Base-by-base conservation (phyloP, 768 basidiomycete species). In the Mycena albidolilacea region DNA sequence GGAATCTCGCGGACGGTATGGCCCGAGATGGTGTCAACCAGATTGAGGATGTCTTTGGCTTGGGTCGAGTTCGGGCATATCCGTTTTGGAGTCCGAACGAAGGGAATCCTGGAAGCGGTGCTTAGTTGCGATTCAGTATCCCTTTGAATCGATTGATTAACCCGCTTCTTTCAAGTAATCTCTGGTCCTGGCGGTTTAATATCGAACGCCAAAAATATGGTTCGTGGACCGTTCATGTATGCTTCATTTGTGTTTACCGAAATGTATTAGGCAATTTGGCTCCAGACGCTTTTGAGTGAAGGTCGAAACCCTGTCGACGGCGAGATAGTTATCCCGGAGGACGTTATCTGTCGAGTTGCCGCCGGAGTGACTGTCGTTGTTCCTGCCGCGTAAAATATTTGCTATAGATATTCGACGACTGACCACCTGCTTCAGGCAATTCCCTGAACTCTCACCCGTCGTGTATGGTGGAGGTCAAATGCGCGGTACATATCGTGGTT, bases 151-250 rank as follows among this genome's bases (percentile, higher is more conserved):
- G 21, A 3, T 38, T 35, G 7, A 23, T 39, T 38, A 39, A 23
- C 41, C 10, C 8, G 52, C 9, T 10, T 48, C 19, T 37, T 11
- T 7, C 46, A 50, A 72, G 76, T 66, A 10, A 23, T 66, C 7
- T 71, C 80, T 10, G 80, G 80, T 7, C 66, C 74, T n/a, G 80
- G 80, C 9, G 80, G 79, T 1, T 46, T 80, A 35, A 78, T 78
- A 21, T 78, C 76, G 41, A 78, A 70, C 44, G 78, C 78, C 0
- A 67, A 73, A 8, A 79, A 79, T 63, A 69, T 79, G 71, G 80
- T 76, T 55, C 21, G 44, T 54, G 44, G 12, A 15, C n/a, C 14
- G n/a, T 19, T 71, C 37, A 23, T 30, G 30, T 3, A 30, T 30
- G 30, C 30, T 35, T 19, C 10, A 17, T 30, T 30, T 30, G 30